Evolutionary conservation across 179 eudicot species (phyloP).

Genomic region (Silene vulgaris): DNA sequence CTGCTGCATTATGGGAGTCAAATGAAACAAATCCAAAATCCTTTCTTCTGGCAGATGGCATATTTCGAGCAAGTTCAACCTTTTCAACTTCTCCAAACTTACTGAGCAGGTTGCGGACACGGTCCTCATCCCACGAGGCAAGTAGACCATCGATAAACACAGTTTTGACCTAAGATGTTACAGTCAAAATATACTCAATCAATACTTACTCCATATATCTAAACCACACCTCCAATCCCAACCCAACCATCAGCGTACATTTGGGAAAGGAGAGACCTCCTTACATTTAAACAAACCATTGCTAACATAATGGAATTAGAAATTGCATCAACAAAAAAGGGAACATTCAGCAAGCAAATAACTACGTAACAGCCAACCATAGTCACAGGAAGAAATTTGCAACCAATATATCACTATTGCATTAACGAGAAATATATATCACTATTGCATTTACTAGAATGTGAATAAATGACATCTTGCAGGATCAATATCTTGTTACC

Average conservation of each 20-base stretch:
- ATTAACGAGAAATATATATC: background rate
- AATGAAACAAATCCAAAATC: conserved; percentile 94
- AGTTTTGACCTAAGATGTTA: conserved; percentile 66
- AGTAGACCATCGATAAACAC: conserved; percentile 86
- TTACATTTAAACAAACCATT: background rate
- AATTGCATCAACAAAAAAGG: background rate
- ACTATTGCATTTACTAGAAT: background rate
- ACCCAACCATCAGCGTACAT: background rate
- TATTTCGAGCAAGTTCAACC: conserved; percentile 93
- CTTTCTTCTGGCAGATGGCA: conserved; percentile 94
- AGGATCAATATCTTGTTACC: conserved; percentile 42
- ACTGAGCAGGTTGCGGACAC: conserved; percentile 61
- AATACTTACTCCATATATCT: background rate
- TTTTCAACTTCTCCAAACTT: conserved; percentile 69
- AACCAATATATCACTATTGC: background rate
- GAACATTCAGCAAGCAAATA: conserved; percentile 6
- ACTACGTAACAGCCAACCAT: background rate
- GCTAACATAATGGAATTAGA: background rate
- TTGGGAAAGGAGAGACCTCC: background rate
- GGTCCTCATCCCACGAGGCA: conserved; percentile 94
- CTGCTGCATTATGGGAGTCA: conserved; percentile 82
- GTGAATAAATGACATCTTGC: conserved; percentile 14
- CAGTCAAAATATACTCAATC: conserved; percentile 19
- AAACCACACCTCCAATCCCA: background rate
- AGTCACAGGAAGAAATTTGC: background rate